Conservation (phyloP, 2,329 filamentous ascomycete genomes). For the Aureobasidium sp. region DNA sequence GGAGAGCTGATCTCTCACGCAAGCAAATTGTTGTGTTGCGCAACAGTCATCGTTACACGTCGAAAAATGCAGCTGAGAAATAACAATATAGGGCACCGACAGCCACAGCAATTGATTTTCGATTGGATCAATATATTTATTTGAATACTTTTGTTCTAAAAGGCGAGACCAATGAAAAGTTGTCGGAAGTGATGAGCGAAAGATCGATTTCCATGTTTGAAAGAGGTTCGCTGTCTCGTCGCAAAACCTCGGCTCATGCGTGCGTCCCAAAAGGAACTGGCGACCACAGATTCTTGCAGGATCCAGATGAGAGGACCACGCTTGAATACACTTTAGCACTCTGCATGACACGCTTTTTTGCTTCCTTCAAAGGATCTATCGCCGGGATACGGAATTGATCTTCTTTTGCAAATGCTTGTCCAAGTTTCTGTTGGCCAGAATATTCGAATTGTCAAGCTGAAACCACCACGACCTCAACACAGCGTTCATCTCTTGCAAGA, state of each 20-base stretch:
- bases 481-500: neutral
- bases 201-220: neutral
- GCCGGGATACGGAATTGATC: neutral
- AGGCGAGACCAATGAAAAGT: neutral
- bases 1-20: neutral
- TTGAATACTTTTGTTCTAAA: neutral
- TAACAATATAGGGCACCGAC: neutral
- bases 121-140: neutral
- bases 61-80: neutral
- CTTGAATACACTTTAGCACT: neutral
- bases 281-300: neutral
- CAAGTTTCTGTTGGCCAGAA: neutral
- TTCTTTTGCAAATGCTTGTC: neutral
- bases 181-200: neutral
- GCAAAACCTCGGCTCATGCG: slow-evolving; percentile 6
- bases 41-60: neutral
- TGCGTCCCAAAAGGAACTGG: neutral
- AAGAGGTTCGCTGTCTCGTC: neutral
- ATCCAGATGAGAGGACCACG: neutral
- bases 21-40: neutral
- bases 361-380: neutral
- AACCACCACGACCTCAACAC: neutral
- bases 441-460: neutral
- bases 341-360: neutral
- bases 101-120: neutral